Evolutionary conservation across 371 early-diverging fungal genomes (phyloP).

Genomic region (Mucor mucedo): DNA sequence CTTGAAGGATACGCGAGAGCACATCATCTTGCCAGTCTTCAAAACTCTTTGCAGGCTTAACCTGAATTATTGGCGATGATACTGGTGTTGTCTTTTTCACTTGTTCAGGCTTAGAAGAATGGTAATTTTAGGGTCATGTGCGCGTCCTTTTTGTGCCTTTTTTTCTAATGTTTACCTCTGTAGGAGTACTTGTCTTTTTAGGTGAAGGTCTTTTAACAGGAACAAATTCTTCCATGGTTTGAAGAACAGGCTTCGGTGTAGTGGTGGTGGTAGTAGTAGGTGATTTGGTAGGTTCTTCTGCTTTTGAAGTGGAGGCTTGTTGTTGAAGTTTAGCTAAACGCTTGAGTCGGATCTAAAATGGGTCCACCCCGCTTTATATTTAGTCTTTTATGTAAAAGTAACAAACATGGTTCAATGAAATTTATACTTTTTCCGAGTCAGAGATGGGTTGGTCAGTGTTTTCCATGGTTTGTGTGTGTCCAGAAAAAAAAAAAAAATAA

Average conservation of each 20-base stretch:
- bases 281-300: conserved; percentile 9
- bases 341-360: conserved; percentile 71
- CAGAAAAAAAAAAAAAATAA: too few relatives aligned
- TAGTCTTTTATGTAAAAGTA: not conserved
- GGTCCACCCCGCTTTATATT: not conserved
- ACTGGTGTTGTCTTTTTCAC: conserved; percentile 18
- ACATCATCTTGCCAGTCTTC: conserved; percentile 90
- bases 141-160: too few relatives aligned
- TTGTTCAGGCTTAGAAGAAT: not conserved
- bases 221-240: conserved; percentile 23
- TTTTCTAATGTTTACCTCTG: not conserved
- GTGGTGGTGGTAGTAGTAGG: conserved; percentile 6
- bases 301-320: not conserved
- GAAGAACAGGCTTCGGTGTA: conserved; percentile 15
- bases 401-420: not conserved
- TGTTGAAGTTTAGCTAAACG: conserved; percentile 71
- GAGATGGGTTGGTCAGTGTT: not conserved
- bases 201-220: conserved; percentile 21
- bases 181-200: conserved; percentile 12
- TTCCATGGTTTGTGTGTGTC: not conserved
- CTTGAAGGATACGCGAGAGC: conserved; percentile 77
- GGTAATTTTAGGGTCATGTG: not conserved
- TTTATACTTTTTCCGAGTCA: not conserved
- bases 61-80: not conserved
- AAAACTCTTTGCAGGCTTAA: conserved; percentile 61